Conservation (phyloP, 176 grass and related monocot species). For the Musa schizocarpa region DNA sequence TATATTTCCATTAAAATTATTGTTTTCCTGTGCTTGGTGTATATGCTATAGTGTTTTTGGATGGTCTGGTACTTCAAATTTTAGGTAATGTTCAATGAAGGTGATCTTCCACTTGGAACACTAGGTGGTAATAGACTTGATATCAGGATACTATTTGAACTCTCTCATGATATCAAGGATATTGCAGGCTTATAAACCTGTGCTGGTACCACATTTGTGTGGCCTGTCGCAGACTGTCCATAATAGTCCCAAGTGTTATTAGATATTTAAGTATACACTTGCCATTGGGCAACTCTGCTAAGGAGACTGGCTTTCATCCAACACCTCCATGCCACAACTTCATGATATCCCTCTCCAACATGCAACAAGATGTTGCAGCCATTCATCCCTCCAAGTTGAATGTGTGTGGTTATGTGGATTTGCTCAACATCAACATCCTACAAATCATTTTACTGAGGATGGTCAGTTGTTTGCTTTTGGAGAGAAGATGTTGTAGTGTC, state of each 20-base stretch:
- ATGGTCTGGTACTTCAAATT: too few species aligned
- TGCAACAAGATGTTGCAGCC: not conserved
- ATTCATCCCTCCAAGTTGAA: not conserved
- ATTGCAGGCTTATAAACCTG: too few species aligned
- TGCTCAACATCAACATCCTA: not conserved
- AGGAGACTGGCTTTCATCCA: not conserved
- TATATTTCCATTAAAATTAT: too few species aligned
- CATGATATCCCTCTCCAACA: not conserved
- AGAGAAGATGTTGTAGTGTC: not conserved
- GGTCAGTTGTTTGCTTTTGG: not conserved
- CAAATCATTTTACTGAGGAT: not conserved
- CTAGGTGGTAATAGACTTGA: too few species aligned
- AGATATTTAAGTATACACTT: too few species aligned
- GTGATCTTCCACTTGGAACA: too few species aligned
- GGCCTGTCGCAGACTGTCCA: not conserved
- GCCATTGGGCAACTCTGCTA: not conserved
- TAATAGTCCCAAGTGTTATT: not conserved
- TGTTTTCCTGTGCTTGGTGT: too few species aligned
- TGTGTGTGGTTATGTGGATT: not conserved
- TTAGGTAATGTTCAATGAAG: too few species aligned
- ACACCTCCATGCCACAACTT: not conserved
- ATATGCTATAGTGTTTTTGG: too few species aligned
- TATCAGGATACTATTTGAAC: too few species aligned
- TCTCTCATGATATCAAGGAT: too few species aligned
- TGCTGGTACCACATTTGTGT: not conserved